phyloP scores from a whole-genome alignment of 371 early-diverging fungal genomes.

The Zychaea mexicana region DNA sequence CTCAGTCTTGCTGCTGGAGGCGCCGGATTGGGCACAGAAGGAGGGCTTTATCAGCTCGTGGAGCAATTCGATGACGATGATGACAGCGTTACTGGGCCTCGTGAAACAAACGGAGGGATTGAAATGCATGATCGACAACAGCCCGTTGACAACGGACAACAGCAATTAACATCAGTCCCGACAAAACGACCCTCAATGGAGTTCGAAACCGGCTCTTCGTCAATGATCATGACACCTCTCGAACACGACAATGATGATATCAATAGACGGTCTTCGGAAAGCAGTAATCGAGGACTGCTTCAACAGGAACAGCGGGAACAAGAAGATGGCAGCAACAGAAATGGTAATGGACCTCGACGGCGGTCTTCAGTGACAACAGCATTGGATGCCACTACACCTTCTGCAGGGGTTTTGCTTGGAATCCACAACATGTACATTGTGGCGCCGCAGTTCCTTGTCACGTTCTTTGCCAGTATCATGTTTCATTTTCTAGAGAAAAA shows the following conservation, averaged over 20 bases:
- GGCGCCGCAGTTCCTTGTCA: slow-evolving; percentile 88
- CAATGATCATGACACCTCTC: background rate
- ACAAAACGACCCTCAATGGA: background rate
- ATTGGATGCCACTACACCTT: slow-evolving; percentile 16
- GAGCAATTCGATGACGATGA: slow-evolving; percentile 19
- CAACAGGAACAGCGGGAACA: background rate
- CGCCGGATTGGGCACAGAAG: slow-evolving; percentile 35
- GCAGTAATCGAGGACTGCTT: background rate
- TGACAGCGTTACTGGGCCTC: slow-evolving; percentile 18
- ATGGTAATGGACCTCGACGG: slow-evolving; percentile 43
- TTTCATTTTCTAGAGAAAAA: slow-evolving; percentile 65
- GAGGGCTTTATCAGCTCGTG: slow-evolving; percentile 42
- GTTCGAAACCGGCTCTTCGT: too few species aligned
- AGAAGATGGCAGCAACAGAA: background rate
- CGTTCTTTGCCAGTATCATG: slow-evolving; percentile 72
- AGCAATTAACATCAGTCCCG: slow-evolving; percentile 4
- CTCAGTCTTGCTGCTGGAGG: slow-evolving; percentile 29
- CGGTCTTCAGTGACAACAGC: slow-evolving; percentile 38
- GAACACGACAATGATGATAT: background rate
- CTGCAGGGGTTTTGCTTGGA: slow-evolving; percentile 86
- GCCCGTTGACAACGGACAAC: background rate
- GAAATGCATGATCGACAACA: slow-evolving; percentile 13
- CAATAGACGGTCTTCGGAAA: background rate
- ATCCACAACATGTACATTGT: slow-evolving; percentile 96
- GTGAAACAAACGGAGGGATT: slow-evolving; percentile 10